Percentiles rank a stretch among this genome's conserved stretches.
These are phyloP conservation scores for Canavalia ensiformis DNA, from an alignment of 306 rosid species.

Conservation along the genomic window DNA sequence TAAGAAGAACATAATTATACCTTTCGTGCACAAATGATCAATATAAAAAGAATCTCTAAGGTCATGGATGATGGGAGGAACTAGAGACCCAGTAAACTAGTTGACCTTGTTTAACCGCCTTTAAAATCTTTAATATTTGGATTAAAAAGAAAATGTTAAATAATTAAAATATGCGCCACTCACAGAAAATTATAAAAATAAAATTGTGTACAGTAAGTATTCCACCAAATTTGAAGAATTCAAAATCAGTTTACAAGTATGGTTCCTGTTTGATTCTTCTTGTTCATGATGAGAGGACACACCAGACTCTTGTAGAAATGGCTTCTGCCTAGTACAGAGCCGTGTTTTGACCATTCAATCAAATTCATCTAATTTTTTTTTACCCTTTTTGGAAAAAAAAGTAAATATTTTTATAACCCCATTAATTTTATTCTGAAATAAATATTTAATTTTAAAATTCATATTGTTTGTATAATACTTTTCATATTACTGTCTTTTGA, in stretches of 20 bases:
- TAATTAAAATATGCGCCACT: background rate
- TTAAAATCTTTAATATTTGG: slow-evolving; percentile 1
- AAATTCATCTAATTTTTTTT: slow-evolving; percentile 11
- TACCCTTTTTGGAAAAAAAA: background rate
- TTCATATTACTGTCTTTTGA: background rate
- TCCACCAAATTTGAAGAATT: slow-evolving; percentile 45
- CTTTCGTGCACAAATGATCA: background rate
- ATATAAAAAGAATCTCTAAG: slow-evolving; percentile 7
- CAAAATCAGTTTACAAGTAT: slow-evolving; percentile 36
- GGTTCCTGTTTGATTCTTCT: slow-evolving; percentile 36
- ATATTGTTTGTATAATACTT: background rate
- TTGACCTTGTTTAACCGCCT: slow-evolving; percentile 42
- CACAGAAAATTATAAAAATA: background rate
- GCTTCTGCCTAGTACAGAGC: background rate
- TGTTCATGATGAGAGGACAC: slow-evolving; percentile 23
- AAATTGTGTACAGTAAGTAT: background rate
- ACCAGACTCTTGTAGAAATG: slow-evolving; percentile 5
- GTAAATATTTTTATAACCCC: background rate
- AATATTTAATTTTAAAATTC: background rate
- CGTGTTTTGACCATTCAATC: slow-evolving; percentile 52
- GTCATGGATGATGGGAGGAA: background rate
- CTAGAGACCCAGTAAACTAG: slow-evolving; percentile 45
- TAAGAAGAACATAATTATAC: background rate
- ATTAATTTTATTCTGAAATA: background rate
- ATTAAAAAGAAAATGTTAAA: background rate